Conservation (phyloP, 2,329 filamentous ascomycete genomes). For the Xylariaceae sp. region DNA sequence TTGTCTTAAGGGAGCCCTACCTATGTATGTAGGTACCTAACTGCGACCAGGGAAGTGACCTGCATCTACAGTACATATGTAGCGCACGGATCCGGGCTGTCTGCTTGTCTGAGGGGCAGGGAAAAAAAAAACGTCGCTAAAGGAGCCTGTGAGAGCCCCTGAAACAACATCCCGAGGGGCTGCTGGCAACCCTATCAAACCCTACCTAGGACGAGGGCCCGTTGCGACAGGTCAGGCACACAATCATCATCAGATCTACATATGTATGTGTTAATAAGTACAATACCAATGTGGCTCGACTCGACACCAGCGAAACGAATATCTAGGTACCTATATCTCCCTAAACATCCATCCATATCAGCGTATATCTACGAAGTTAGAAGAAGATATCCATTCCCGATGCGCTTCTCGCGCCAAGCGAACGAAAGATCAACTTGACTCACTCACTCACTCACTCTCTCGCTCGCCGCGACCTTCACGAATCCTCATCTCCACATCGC, state of each 20-base stretch:
- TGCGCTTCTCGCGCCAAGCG: too few relatives aligned
- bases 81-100: not conserved
- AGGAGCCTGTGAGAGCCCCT: constrained; percentile 2
- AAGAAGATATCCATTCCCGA: too few relatives aligned
- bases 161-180: not conserved
- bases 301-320: not conserved
- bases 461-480: too few relatives aligned
- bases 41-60: not conserved
- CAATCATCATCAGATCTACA: too few relatives aligned
- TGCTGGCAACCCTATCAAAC: constrained; percentile 2
- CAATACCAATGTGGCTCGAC: not conserved
- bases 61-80: not conserved
- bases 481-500: too few relatives aligned
- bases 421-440: too few relatives aligned
- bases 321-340: too few relatives aligned
- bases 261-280: not conserved
- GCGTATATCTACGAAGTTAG: too few relatives aligned
- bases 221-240: not conserved
- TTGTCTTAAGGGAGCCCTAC: not conserved
- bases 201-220: constrained; percentile 1
- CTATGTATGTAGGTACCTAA: too few relatives aligned
- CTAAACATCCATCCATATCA: too few relatives aligned
- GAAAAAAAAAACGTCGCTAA: not conserved
- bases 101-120: not conserved
- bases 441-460: too few relatives aligned